These are phyloP conservation scores for Croton laevigatus DNA, from an alignment of 441 rosid genomes.

Conservation along the genomic window DNA sequence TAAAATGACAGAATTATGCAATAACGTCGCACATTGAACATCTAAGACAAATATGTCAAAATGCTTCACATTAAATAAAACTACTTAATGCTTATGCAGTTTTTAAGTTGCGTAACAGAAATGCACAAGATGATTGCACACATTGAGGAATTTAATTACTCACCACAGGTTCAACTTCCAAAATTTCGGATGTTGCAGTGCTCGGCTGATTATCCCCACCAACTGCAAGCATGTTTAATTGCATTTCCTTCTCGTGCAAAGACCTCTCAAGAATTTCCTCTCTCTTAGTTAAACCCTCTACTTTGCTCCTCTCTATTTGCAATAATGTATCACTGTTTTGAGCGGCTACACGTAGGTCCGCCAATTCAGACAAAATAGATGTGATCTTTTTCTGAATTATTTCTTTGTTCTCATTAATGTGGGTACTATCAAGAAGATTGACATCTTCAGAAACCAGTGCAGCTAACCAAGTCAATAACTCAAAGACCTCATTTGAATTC, in stretches of 20 bases:
- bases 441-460: conserved; percentile 47
- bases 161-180: conserved; percentile 91
- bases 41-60: too few relatives aligned
- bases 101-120: background rate
- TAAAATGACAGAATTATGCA: too few relatives aligned
- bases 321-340: conserved; percentile 62
- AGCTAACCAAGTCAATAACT: conserved; percentile 63
- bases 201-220: conserved; percentile 38
- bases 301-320: conserved; percentile 75
- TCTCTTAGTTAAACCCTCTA: conserved; percentile 61
- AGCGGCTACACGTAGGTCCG: conserved; percentile 50
- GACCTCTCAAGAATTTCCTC: conserved; percentile 67
- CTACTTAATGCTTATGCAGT: background rate
- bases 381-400: conserved; percentile 53
- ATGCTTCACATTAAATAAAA: too few relatives aligned
- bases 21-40: too few relatives aligned
- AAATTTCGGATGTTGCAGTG: conserved; percentile 56
- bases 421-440: conserved; percentile 39
- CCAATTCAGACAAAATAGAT: conserved; percentile 58
- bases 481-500: conserved; percentile 56
- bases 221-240: conserved; percentile 53
- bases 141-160: conserved; percentile 27
- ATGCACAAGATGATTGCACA: background rate
- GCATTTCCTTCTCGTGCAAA: conserved; percentile 67
- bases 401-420: conserved; percentile 59